Evolutionary conservation across 1,284 basidiomycete genomes (phyloP).

Genomic region (Ceratobasidium papillatum): DNA sequence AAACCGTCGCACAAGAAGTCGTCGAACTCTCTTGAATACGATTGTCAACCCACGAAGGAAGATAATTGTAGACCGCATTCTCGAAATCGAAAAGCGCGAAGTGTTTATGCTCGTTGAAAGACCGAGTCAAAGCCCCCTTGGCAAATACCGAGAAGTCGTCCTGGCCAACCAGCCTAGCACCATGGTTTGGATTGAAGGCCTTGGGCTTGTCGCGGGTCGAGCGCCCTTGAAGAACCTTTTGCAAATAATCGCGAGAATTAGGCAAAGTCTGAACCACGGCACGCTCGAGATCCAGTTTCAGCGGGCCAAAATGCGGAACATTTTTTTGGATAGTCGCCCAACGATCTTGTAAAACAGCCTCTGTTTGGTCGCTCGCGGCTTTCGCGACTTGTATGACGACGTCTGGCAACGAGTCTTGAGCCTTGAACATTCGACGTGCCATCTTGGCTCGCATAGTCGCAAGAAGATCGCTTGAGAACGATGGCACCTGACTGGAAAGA

Average conservation of each 20-base stretch:
- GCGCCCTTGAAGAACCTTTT: not conserved
- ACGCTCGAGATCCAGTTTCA: constrained; percentile 47
- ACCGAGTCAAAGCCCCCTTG: not conserved
- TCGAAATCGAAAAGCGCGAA: constrained; percentile 31
- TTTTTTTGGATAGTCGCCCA: constrained; percentile 48
- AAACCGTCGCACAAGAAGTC: not conserved
- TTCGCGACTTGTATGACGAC: constrained; percentile 46
- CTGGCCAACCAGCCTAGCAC: not conserved
- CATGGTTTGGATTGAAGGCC: not conserved
- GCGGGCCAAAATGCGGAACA: not conserved
- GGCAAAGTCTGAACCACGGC: constrained; percentile 51
- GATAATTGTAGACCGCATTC: not conserved
- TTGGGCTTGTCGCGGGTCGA: not conserved
- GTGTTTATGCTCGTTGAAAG: constrained; percentile 4
- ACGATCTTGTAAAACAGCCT: constrained; percentile 48
- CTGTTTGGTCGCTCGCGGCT: constrained; percentile 40
- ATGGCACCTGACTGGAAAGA: not conserved
- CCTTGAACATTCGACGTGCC: constrained; percentile 54
- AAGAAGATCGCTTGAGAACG: constrained; percentile 51
- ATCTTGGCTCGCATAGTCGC: constrained; percentile 53
- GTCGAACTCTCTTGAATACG: not conserved
- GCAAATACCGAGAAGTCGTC: not conserved
- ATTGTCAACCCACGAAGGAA: not conserved
- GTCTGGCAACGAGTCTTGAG: constrained; percentile 47
- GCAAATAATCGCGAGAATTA: constrained; percentile 49